These are phyloP conservation scores for Juglanconis sp. DNA, from an alignment of 2,329 filamentous ascomycete genomes.

Conservation along the genomic window DNA sequence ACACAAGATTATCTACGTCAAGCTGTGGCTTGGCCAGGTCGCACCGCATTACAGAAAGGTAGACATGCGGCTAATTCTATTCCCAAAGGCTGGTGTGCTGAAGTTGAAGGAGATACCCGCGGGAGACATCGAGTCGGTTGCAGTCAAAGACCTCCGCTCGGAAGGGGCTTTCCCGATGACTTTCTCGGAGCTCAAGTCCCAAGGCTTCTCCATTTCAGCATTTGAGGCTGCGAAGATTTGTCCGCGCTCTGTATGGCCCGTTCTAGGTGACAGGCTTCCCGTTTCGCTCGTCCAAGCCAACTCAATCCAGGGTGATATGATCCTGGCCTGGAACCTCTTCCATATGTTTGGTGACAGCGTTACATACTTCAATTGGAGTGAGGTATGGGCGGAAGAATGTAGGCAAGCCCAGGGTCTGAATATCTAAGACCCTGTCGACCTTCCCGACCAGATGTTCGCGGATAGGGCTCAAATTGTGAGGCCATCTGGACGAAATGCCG, in stretches of 20 bases:
- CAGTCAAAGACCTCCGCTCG: conserved; percentile 25
- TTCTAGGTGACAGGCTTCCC: conserved; percentile 21
- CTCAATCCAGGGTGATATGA: conserved; percentile 27
- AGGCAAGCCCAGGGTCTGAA: conserved; percentile 28
- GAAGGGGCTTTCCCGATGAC: conserved; percentile 21
- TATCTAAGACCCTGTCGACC: conserved; percentile 21
- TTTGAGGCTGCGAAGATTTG: conserved; percentile 24
- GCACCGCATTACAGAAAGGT: too few relatives aligned
- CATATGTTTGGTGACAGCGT: conserved; percentile 34
- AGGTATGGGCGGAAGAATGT: conserved; percentile 34
- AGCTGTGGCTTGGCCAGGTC: too few relatives aligned
- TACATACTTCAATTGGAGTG: conserved; percentile 28
- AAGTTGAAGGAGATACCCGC: conserved; percentile 27
- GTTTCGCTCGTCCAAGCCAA: conserved; percentile 25
- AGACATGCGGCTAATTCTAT: too few relatives aligned
- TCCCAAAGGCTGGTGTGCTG: conserved; percentile 26
- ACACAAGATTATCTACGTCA: too few relatives aligned
- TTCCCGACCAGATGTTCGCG: conserved; percentile 27
- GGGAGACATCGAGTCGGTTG: conserved; percentile 24
- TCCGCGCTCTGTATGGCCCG: conserved; percentile 24
- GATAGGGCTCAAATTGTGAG: conserved; percentile 28
- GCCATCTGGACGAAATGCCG: conserved; percentile 27
- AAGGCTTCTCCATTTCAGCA: conserved; percentile 23
- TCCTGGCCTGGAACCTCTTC: conserved; percentile 25
- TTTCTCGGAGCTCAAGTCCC: conserved; percentile 25